These are phyloP conservation scores for Akebia trifoliata DNA, from an alignment of 164 flowering plant species.

Conservation along the genomic window DNA sequence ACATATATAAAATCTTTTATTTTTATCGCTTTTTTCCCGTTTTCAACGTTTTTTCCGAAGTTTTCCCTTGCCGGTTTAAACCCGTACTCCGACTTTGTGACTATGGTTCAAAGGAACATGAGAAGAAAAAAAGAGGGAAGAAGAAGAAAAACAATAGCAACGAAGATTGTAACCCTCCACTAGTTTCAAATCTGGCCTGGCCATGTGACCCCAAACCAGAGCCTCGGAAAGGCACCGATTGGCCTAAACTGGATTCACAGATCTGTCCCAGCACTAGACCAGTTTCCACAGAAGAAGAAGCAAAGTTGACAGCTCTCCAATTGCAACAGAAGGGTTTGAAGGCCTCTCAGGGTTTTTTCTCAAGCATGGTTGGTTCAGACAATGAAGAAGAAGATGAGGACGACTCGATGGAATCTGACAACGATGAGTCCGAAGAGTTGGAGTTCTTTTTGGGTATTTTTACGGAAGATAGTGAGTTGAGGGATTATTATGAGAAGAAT, in stretches of 20 bases:
- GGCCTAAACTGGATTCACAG: conserved; percentile 20
- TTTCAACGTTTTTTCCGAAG: too few species aligned
- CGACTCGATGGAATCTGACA: conserved; percentile 18
- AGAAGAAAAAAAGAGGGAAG: too few species aligned
- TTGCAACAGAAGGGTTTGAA: conserved; percentile 38
- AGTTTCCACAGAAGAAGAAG: conserved; percentile 34
- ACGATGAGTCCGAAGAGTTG: conserved; percentile 20
- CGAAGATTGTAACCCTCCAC: too few species aligned
- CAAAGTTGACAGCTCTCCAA: conserved; percentile 12
- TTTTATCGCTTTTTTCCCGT: too few species aligned
- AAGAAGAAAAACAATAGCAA: conserved; percentile 6
- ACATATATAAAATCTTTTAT: too few species aligned
- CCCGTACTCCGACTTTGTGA: too few species aligned
- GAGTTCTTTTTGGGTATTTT: conserved; percentile 41
- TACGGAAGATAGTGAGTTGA: conserved; percentile 36
- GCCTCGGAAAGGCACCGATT: conserved; percentile 5
- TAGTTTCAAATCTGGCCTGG: conserved; percentile 30
- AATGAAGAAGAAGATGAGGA: conserved; percentile 18
- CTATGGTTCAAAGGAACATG: too few species aligned
- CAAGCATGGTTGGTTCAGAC: conserved; percentile 5
- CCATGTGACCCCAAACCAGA: conserved; percentile 18
- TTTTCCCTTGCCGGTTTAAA: too few species aligned
- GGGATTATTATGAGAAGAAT: conserved; percentile 44
- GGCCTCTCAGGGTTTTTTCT: conserved; percentile 29
- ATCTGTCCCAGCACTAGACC: neutral